phyloP scores from a whole-genome alignment of 805 yeast genomes.

The Yarrowia osloensis region DNA sequence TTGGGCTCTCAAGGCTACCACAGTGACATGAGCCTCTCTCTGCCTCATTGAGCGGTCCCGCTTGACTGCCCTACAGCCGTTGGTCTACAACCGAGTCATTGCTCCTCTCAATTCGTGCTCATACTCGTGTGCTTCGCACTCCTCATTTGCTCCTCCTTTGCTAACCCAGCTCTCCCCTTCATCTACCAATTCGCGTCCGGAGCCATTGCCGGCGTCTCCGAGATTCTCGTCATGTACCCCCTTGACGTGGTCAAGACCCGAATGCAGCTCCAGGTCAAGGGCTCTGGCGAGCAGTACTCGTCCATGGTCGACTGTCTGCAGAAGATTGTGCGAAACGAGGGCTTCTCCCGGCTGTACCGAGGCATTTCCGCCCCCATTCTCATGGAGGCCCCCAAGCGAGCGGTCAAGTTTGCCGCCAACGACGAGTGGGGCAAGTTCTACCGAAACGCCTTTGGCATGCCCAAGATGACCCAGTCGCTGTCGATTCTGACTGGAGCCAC shows the following conservation, averaged over 20 bases:
- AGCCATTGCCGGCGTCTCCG: constrained; percentile 96
- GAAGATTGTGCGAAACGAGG: constrained; percentile 85
- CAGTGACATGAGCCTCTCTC: too few relatives aligned
- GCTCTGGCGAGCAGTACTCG: constrained; percentile 60
- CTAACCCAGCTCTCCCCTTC: constrained; percentile 66
- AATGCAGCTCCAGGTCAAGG: constrained; percentile 80
- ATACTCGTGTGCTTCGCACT: constrained; percentile 1
- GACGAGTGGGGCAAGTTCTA: constrained; percentile 93
- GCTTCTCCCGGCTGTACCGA: constrained; percentile 77
- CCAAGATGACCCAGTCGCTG: constrained; percentile 72
- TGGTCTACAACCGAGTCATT: too few relatives aligned
- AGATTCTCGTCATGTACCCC: constrained; percentile 93
- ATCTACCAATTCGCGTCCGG: constrained; percentile 88
- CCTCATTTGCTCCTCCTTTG: not conserved
- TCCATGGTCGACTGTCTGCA: constrained; percentile 83
- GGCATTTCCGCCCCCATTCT: constrained; percentile 95
- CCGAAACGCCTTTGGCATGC: constrained; percentile 66
- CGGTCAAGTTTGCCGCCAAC: constrained; percentile 96
- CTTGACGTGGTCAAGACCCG: constrained; percentile 96
- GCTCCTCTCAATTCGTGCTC: too few relatives aligned
- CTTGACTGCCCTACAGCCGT: too few relatives aligned
- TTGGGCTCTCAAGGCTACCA: too few relatives aligned
- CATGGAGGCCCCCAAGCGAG: constrained; percentile 99
- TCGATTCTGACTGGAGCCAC: constrained; percentile 94
- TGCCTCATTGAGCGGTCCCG: too few relatives aligned